Conservation (phyloP, 2,329 filamentous ascomycete species). For the Blastomyces emzantsi region DNA sequence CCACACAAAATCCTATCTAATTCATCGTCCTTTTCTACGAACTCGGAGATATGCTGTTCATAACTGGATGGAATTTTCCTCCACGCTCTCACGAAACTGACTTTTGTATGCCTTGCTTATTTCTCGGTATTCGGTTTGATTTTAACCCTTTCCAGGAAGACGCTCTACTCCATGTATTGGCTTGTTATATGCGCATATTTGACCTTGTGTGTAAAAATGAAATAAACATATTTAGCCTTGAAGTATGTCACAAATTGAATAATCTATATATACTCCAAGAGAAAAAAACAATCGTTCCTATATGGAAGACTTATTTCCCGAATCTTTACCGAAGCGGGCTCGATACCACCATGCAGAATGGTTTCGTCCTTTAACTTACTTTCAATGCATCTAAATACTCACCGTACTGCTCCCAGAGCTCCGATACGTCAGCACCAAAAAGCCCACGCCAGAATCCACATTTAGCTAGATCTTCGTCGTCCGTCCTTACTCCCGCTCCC, state of each 20-base stretch:
- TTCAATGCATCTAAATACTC: constrained; percentile 35
- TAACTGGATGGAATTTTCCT: neutral
- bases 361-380: neutral
- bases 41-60: neutral
- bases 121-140: neutral
- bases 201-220: neutral
- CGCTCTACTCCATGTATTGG: neutral
- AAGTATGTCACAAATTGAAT: neutral
- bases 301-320: neutral
- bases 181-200: neutral
- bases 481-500: constrained; percentile 3
- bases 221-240: neutral
- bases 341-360: neutral
- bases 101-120: neutral
- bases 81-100: neutral
- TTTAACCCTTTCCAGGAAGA: neutral
- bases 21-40: neutral
- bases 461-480: neutral
- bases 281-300: neutral
- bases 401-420: constrained; percentile 68
- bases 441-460: constrained; percentile 38
- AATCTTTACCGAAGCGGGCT: neutral
- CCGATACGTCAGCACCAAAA: constrained; percentile 55
- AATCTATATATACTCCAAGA: neutral
- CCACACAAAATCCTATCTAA: neutral